Conservation (phyloP, 495 filamentous ascomycete genomes). For the Penicillium taxi region DNA sequence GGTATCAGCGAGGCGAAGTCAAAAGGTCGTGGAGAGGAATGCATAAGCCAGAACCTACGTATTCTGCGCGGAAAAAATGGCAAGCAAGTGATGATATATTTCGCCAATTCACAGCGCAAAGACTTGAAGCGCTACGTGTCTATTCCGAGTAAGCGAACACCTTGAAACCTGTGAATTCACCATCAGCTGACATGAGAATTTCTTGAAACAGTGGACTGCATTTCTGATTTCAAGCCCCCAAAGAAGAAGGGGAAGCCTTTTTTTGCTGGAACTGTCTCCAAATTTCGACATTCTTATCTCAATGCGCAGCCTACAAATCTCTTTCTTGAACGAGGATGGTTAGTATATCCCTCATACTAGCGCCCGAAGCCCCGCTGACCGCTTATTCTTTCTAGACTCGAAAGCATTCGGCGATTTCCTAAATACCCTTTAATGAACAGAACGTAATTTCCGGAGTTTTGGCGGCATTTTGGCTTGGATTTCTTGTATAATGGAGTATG, state of each 20-base stretch:
- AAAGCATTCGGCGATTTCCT: conserved; percentile 20
- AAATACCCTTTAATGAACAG: too few species aligned
- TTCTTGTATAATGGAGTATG: too few species aligned
- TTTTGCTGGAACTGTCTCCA: conserved; percentile 29
- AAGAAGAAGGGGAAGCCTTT: conserved; percentile 39
- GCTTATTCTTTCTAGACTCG: conserved; percentile 13
- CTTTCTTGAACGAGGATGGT: conserved; percentile 40
- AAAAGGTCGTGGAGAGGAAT: conserved; percentile 42
- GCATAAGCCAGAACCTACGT: conserved; percentile 43
- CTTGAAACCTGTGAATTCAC: neutral
- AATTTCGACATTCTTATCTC: conserved; percentile 38
- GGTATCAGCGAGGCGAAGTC: conserved; percentile 42
- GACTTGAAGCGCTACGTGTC: conserved; percentile 39
- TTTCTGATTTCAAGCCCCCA: conserved; percentile 30
- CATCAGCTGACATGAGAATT: neutral
- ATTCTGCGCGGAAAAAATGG: conserved; percentile 33
- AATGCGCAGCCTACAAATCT: conserved; percentile 35
- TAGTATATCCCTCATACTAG: conserved; percentile 10
- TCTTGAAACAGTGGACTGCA: conserved; percentile 30
- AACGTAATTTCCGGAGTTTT: too few species aligned
- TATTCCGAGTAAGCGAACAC: conserved; percentile 29
- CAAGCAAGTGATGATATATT: conserved; percentile 34
- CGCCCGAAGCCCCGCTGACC: conserved; percentile 2
- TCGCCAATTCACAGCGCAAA: conserved; percentile 39
- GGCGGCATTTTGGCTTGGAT: too few species aligned